Conservation (phyloP, 78 protist species). For the Cyanophora paradoxa region DNA sequence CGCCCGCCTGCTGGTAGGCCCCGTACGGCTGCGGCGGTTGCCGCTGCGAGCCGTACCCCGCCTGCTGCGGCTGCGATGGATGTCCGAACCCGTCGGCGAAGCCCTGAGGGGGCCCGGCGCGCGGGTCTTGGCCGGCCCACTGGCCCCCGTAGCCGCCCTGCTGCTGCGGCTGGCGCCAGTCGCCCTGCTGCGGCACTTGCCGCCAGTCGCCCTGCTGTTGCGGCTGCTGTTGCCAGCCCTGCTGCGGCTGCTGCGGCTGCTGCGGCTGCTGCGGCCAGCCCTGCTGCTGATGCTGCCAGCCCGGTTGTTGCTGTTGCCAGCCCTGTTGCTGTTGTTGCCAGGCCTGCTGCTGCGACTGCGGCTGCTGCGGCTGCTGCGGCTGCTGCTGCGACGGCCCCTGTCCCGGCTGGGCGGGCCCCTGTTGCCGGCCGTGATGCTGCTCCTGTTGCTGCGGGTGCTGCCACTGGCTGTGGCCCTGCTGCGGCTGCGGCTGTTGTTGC, state of each 20-base stretch:
- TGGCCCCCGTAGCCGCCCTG: background rate
- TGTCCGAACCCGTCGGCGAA: too few species aligned
- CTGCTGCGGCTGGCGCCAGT: background rate
- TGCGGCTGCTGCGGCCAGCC: background rate
- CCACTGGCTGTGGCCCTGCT: background rate
- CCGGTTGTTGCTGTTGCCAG: background rate
- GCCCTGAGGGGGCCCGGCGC: too few species aligned
- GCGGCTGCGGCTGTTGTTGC: background rate
- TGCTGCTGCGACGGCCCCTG: background rate
- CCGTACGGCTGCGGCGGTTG: background rate
- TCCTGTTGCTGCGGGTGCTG: background rate
- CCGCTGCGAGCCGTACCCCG: background rate
- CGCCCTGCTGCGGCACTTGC: background rate
- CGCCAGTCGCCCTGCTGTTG: background rate
- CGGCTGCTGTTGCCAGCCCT: background rate
- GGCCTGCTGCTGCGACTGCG: background rate
- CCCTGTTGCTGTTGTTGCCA: background rate
- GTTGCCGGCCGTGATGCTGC: background rate
- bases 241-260: background rate
- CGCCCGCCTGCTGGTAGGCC: background rate
- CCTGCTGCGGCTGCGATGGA: background rate
- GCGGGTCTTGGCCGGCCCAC: too few species aligned
- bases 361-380: background rate
- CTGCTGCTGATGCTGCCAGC: background rate
- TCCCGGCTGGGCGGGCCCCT: background rate